These are phyloP conservation scores for Trichosporon coremiiforme DNA, from an alignment of 1,284 basidiomycete species.

Conservation along the genomic window DNA sequence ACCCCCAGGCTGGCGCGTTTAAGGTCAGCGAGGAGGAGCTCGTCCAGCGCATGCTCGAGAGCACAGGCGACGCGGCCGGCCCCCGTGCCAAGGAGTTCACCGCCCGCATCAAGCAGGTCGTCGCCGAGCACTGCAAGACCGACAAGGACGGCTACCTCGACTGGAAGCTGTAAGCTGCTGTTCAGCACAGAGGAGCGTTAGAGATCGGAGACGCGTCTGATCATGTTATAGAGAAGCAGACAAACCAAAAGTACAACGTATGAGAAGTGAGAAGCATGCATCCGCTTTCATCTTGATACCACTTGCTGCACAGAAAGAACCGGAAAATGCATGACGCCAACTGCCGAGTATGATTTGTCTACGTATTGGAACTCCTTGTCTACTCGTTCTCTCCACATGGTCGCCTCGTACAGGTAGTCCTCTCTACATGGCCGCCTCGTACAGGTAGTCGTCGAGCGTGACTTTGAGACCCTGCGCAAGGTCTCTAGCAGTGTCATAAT, in stretches of 20 bases:
- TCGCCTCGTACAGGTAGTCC: slow-evolving; percentile 67
- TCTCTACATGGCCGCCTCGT: slow-evolving; percentile 60
- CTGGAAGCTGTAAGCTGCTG: slow-evolving; percentile 36
- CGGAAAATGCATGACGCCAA: neutral
- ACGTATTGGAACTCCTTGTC: neutral
- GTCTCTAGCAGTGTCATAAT: slow-evolving; percentile 65
- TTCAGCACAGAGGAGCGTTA: neutral
- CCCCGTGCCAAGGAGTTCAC: slow-evolving; percentile 41
- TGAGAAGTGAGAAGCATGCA: slow-evolving; percentile 18
- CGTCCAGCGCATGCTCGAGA: slow-evolving; percentile 42
- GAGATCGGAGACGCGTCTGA: slow-evolving; percentile 10
- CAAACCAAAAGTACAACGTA: slow-evolving; percentile 18
- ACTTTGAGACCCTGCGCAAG: slow-evolving; percentile 69
- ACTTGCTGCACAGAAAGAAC: neutral
- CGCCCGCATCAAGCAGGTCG: slow-evolving; percentile 38
- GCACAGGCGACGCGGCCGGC: slow-evolving; percentile 34
- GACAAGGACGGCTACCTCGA: slow-evolving; percentile 49
- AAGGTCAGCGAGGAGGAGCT: slow-evolving; percentile 50
- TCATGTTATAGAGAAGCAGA: slow-evolving; percentile 21
- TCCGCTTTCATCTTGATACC: slow-evolving; percentile 27
- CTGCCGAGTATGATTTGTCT: neutral
- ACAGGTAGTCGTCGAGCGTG: slow-evolving; percentile 69
- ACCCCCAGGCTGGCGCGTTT: slow-evolving; percentile 51
- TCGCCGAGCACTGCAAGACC: slow-evolving; percentile 41
- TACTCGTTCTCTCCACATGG: slow-evolving; percentile 21